Evolutionary conservation across 371 early-diverging fungal genomes (phyloP).

Genomic region (Syncephalastrum racemosum): DNA sequence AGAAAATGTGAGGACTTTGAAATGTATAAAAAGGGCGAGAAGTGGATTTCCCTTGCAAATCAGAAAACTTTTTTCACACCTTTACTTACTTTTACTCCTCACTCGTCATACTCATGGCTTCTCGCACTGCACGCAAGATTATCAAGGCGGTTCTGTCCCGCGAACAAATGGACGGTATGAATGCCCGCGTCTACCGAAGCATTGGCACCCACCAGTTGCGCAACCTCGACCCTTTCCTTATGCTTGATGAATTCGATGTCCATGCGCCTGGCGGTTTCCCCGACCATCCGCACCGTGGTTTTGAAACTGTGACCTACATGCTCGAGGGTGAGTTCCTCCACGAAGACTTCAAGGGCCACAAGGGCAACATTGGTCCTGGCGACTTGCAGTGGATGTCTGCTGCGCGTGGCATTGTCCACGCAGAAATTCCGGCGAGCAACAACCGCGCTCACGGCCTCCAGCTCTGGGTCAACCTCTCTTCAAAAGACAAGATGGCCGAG

Average conservation of each 20-base stretch:
- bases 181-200: conserved; percentile 68
- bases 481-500: conserved; percentile 74
- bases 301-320: conserved; percentile 83
- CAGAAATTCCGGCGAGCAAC: conserved; percentile 68
- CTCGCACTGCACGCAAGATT: conserved; percentile 22
- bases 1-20: too few relatives aligned
- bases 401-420: conserved; percentile 77
- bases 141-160: conserved; percentile 28
- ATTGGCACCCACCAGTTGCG: conserved; percentile 67
- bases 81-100: neutral
- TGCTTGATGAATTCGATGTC: conserved; percentile 80
- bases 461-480: conserved; percentile 85
- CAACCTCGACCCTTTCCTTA: conserved; percentile 81
- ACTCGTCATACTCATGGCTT: conserved; percentile 5
- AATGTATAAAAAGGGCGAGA: too few relatives aligned
- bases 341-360: conserved; percentile 82
- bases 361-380: conserved; percentile 70
- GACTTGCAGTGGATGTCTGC: conserved; percentile 63
- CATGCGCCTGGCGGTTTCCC: conserved; percentile 56
- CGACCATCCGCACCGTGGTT: conserved; percentile 74
- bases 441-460: conserved; percentile 69
- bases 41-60: too few relatives aligned
- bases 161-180: conserved; percentile 52
- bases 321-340: conserved; percentile 72
- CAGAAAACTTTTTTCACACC: neutral